A percentile compares a stretch with the other conserved stretches of the same genome.
Conservation (phyloP, 257 asterid genomes). For the Salvia rosmarinus region DNA sequence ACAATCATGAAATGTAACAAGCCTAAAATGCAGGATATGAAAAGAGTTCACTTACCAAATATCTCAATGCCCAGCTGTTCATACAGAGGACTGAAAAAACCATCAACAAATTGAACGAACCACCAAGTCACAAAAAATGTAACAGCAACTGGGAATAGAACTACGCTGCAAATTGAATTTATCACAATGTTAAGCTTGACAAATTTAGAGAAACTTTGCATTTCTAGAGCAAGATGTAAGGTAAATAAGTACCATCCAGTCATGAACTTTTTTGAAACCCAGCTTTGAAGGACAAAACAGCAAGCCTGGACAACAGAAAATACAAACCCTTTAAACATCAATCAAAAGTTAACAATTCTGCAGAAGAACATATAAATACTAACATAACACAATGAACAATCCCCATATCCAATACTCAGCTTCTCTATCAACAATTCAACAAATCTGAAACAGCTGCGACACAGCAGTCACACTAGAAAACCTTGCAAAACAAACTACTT, state of each 20-base stretch:
- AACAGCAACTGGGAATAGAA: slow-evolving; percentile 89
- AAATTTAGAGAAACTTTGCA: background rate
- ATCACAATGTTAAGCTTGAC: slow-evolving; percentile 25
- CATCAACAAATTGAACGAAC: slow-evolving; percentile 94
- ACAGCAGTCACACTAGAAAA: background rate
- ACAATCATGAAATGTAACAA: slow-evolving; percentile 4
- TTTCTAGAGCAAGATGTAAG: slow-evolving; percentile 23
- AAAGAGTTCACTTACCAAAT: slow-evolving; percentile 59
- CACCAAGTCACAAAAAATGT: slow-evolving; percentile 93
- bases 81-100: slow-evolving; percentile 95
- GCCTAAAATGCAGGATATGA: background rate
- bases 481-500: background rate
- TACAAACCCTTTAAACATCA: slow-evolving; percentile 26
- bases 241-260: slow-evolving; percentile 80
- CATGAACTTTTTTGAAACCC: slow-evolving; percentile 95
- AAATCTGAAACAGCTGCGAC: background rate
- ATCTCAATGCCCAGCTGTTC: slow-evolving; percentile 77
- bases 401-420: background rate
- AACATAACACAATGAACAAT: background rate
- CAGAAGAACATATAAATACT: background rate
- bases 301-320: slow-evolving; percentile 67
- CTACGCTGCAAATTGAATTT: slow-evolving; percentile 67
- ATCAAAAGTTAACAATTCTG: slow-evolving; percentile 6
- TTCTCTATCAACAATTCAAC: background rate
- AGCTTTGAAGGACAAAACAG: slow-evolving; percentile 85